Percentiles rank a stretch among this genome's conserved stretches.
phyloP scores from a whole-genome alignment of 345 rosid genomes.

The Carallia pectinifolia region DNA sequence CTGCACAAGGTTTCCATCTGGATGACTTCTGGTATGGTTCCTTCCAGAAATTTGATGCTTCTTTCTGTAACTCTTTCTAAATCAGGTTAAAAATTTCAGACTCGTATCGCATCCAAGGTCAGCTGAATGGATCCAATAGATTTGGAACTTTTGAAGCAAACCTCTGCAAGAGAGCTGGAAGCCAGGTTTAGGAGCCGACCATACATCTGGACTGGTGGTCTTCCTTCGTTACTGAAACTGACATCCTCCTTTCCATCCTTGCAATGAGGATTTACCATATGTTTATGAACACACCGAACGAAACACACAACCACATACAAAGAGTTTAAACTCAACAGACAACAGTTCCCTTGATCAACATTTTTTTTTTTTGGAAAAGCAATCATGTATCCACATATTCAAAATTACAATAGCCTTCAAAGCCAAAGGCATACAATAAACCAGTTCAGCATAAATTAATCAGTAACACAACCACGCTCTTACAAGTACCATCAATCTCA shows the following conservation, averaged over 20 bases:
- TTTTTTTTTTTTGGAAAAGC: too few relatives aligned
- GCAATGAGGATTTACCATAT: not conserved
- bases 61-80: constrained; percentile 56
- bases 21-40: constrained; percentile 54
- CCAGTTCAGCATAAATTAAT: too few relatives aligned
- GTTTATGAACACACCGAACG: too few relatives aligned
- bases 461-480: too few relatives aligned
- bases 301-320: too few relatives aligned
- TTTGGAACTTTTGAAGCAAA: constrained; percentile 28
- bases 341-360: too few relatives aligned
- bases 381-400: too few relatives aligned
- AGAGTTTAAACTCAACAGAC: too few relatives aligned
- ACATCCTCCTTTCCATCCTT: constrained; percentile 34
- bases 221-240: constrained; percentile 25
- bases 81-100: constrained; percentile 22
- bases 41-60: constrained; percentile 45
- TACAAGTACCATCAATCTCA: too few relatives aligned
- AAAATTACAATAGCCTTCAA: too few relatives aligned
- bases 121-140: not conserved
- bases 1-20: constrained; percentile 82
- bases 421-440: too few relatives aligned
- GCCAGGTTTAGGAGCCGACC: constrained; percentile 65
- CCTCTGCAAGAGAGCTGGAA: constrained; percentile 67
- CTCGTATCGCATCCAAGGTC: not conserved
- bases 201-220: constrained; percentile 61